Percentiles rank a stretch among this genome's conserved stretches.
These are phyloP conservation scores for Gymnopilus dilepis DNA, from an alignment of 768 basidiomycete species.

Conservation along the genomic window DNA sequence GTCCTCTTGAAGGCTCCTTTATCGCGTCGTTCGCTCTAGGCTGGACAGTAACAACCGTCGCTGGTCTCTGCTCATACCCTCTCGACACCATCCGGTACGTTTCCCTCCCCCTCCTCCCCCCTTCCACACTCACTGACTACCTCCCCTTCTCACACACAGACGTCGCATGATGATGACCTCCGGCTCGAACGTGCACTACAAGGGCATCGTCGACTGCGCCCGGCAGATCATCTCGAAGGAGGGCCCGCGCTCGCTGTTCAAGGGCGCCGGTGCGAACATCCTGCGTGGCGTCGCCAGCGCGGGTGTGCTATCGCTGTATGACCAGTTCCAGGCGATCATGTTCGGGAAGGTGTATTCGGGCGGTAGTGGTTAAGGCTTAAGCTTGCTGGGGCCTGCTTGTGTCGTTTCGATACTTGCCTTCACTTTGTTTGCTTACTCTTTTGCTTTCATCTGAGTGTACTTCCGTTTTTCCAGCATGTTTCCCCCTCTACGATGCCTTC, in stretches of 20 bases:
- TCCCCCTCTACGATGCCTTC: no score
- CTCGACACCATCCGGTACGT: conserved; percentile 85
- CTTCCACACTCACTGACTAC: conserved; percentile 13
- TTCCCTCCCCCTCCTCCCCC: conserved; percentile 11
- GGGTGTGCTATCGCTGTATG: conserved; percentile 98
- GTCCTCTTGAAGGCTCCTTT: conserved; percentile 95
- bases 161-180: conserved; percentile 99
- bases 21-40: conserved; percentile 95
- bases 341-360: conserved; percentile 99
- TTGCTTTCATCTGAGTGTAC: neutral
- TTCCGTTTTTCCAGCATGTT: no score
- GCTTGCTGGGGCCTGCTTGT: neutral
- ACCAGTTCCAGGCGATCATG: conserved; percentile 95
- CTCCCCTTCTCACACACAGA: conserved; percentile 50
- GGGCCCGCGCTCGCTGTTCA: conserved; percentile 95
- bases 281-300: conserved; percentile 99
- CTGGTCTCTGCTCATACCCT: conserved; percentile 98
- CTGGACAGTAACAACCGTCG: conserved; percentile 99
- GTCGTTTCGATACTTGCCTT: neutral
- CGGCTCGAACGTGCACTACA: conserved; percentile 94
- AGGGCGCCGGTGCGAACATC: conserved; percentile 95
- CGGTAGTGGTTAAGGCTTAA: conserved; percentile 45
- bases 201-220: conserved; percentile 97
- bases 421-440: neutral
- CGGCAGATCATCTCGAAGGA: conserved; percentile 95